Conservation (phyloP, 345 rosid species). For the Syzygium jambos region DNA sequence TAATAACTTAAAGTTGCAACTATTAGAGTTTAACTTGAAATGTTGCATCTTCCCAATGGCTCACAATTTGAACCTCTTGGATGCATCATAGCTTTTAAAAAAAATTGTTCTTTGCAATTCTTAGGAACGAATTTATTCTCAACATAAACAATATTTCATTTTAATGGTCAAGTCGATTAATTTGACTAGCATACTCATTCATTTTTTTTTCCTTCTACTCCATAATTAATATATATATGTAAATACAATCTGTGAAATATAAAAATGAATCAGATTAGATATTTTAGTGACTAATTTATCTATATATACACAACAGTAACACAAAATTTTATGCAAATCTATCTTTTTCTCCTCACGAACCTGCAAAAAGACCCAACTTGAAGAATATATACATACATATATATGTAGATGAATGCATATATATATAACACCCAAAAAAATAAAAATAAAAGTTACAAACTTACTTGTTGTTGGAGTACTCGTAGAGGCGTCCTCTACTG, state of each 20-base stretch:
- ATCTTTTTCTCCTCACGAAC: neutral
- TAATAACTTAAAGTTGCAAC: neutral
- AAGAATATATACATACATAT: neutral
- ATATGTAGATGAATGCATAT: neutral
- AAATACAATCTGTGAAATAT: neutral
- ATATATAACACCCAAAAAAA: neutral
- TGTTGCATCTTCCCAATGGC: neutral
- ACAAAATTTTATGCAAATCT: neutral
- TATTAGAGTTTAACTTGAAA: neutral
- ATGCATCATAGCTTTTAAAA: neutral
- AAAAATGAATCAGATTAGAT: neutral
- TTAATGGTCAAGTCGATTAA: neutral
- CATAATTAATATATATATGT: neutral
- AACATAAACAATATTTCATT: neutral
- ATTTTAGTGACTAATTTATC: neutral
- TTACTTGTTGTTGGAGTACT: constrained; percentile 92
- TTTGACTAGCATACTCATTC: neutral
- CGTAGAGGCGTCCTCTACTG: constrained; percentile 92
- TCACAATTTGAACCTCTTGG: neutral
- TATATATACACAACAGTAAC: neutral
- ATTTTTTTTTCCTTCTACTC: neutral
- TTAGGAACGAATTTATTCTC: neutral
- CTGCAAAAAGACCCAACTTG: neutral
- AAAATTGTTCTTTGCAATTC: neutral
- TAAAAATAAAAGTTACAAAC: neutral